A percentile compares a stretch with the other conserved stretches of the same genome.
phyloP scores from a whole-genome alignment of 257 asterid species.

The Solanum peruvianum region DNA sequence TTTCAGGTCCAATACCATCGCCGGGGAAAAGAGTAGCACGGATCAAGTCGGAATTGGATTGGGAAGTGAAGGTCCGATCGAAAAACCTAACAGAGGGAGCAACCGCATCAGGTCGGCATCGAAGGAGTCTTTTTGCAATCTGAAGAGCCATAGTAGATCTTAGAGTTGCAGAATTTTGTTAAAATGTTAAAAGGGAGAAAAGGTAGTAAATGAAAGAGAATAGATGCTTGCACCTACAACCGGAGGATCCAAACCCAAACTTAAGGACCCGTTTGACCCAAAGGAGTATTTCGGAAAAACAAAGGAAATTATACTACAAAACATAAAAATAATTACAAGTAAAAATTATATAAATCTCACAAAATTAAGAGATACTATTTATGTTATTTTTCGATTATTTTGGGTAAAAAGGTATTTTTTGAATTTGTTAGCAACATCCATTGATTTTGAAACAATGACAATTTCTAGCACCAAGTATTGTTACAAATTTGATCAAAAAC shows the following conservation, averaged over 20 bases:
- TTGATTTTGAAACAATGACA: background rate
- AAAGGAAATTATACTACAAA: too few species aligned
- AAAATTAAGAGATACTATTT: too few species aligned
- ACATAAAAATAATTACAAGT: too few species aligned
- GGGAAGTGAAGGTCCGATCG: background rate
- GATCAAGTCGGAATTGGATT: background rate
- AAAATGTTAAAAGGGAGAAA: too few species aligned
- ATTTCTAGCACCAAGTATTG: background rate
- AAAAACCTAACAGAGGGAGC: background rate
- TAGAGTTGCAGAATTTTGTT: too few species aligned
- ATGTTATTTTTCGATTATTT: too few species aligned
- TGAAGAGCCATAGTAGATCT: background rate
- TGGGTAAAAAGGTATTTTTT: background rate
- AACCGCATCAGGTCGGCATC: background rate
- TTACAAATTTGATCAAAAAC: background rate
- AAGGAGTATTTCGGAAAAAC: too few species aligned
- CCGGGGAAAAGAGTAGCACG: slow-evolving; percentile 90
- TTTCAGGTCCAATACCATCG: slow-evolving; percentile 95
- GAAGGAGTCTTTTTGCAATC: background rate
- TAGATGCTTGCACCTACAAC: too few species aligned
- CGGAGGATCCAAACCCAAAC: too few species aligned
- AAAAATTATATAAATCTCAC: too few species aligned
- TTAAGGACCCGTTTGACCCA: too few species aligned
- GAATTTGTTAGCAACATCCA: background rate
- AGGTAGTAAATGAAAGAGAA: too few species aligned